Evolutionary conservation across 352 stramenopile genomes (phyloP).

Genomic region (Phytopythium mirpurense): DNA sequence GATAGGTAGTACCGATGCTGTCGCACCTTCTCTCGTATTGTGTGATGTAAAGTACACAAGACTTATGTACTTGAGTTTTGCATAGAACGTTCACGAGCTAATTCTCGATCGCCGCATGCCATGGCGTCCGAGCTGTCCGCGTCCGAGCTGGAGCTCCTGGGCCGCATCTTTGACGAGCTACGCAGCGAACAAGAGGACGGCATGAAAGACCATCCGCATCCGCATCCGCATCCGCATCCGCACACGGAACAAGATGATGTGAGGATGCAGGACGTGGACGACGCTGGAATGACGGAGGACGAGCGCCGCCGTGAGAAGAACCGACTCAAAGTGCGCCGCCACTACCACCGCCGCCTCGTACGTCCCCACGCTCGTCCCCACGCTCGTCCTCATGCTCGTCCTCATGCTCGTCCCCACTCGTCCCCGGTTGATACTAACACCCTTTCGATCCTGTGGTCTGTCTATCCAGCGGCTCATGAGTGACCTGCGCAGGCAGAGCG

Average conservation of each 20-base stretch:
- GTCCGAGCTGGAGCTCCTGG: conserved; percentile 3
- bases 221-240: too few species aligned
- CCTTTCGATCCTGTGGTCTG: neutral
- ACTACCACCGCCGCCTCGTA: conserved; percentile 30
- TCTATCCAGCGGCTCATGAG: conserved; percentile 1
- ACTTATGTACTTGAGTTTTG: too few species aligned
- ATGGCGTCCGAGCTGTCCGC: conserved; percentile 4
- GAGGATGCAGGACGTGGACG: neutral
- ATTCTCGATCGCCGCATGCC: too few species aligned
- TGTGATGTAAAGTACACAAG: too few species aligned
- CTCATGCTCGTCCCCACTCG: too few species aligned
- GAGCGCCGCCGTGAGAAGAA: conserved; percentile 23
- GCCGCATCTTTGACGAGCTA: conserved; percentile 6
- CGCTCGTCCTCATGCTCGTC: neutral
- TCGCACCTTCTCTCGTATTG: too few species aligned
- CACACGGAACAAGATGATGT: too few species aligned
- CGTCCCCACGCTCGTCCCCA: neutral
- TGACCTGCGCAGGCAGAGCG: conserved; percentile 2
- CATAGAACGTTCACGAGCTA: too few species aligned
- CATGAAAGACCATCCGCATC: too few species aligned
- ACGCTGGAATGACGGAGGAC: conserved; percentile 5
- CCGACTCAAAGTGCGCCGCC: conserved; percentile 24
- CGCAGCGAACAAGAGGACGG: neutral
- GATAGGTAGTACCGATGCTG: too few species aligned
- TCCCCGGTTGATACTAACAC: too few species aligned